Base-by-base conservation (phyloP, 306 rosid genomes). In the Rubus idaeus region DNA sequence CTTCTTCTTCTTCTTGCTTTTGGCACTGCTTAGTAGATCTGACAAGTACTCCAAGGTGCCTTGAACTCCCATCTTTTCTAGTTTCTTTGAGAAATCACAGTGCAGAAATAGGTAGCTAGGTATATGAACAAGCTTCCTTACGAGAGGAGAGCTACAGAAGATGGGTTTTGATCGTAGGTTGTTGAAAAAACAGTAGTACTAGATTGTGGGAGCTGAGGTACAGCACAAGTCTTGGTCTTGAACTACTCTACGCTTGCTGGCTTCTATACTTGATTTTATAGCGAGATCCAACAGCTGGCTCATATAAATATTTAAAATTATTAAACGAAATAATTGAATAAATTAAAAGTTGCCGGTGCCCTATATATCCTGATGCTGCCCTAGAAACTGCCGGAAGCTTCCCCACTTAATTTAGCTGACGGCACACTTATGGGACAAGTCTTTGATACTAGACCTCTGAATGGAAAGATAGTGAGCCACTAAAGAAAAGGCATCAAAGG, bases 21-120 rank as follows among this genome's bases (percentile, higher is more conserved):
- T 90, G 40, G 41, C 67, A 71, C 84, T 86, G 70, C 84, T 85
- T 10, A 95, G 72, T 26, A 92, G 75, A 77, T 86, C 53, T 8
- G 97, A 90, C 23, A 95, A 74, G 90, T 89, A 95, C 60, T 95
- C 99, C 86, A 87, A 23, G 68, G 97, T 86, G 10, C 99, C 97
- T 58, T 84, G 84, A 57, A 92, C 79, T 67, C 98, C 97, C 97
- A 95, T 95, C 46, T 78, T 81, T 64, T 60, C 66, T 11, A 46
- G n/a, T 26, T 77, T 73, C 35, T 30, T 35, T 39, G 39, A 62
- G 21, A 30, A n/a, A 26, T 53, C 68, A 69, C 26, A 60, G 30
- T 8, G 61, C 61, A 4, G 5, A 55, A 23, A 51, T 0, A 5
- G 14, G 17, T 44, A n/a, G 17, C 50, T 56, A 44, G 67, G 35